These are phyloP conservation scores for Microbotryum intermedium DNA, from an alignment of 1,284 basidiomycete species.

Conservation along the genomic window DNA sequence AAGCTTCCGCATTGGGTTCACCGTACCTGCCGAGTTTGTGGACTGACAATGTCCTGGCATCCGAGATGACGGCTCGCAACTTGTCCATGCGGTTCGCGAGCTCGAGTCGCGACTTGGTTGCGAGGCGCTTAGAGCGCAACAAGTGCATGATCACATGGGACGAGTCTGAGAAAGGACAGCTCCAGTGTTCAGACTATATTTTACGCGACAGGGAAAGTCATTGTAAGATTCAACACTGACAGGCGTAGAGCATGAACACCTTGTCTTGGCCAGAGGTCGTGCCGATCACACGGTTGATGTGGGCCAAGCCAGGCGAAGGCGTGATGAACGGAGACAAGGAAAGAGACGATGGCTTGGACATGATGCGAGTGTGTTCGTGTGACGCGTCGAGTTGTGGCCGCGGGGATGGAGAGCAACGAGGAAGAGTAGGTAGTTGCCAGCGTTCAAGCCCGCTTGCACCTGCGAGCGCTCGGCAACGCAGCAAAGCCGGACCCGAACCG, in stretches of 20 bases:
- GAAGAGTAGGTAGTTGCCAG: no score
- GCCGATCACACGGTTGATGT: slow-evolving; percentile 26
- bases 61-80: slow-evolving; percentile 25
- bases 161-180: slow-evolving; percentile 2
- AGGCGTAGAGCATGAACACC: slow-evolving; percentile 31
- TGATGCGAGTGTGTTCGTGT: background rate
- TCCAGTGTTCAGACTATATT: background rate
- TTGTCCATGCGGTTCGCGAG: slow-evolving; percentile 25
- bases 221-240: background rate
- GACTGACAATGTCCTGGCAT: slow-evolving; percentile 29
- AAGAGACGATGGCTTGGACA: background rate
- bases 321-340: slow-evolving; percentile 27
- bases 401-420: no score
- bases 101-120: slow-evolving; percentile 17
- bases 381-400: no score
- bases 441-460: no score
- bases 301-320: slow-evolving; percentile 17
- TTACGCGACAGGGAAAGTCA: background rate
- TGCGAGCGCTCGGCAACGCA: no score
- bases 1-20: no score
- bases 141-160: slow-evolving; percentile 12
- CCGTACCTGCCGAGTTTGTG: no score
- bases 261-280: slow-evolving; percentile 29
- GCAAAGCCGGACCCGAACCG: no score
- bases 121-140: slow-evolving; percentile 16